Evolutionary conservation across 2,329 filamentous ascomycete species (phyloP).

Genomic region (Aciculosporium take): DNA sequence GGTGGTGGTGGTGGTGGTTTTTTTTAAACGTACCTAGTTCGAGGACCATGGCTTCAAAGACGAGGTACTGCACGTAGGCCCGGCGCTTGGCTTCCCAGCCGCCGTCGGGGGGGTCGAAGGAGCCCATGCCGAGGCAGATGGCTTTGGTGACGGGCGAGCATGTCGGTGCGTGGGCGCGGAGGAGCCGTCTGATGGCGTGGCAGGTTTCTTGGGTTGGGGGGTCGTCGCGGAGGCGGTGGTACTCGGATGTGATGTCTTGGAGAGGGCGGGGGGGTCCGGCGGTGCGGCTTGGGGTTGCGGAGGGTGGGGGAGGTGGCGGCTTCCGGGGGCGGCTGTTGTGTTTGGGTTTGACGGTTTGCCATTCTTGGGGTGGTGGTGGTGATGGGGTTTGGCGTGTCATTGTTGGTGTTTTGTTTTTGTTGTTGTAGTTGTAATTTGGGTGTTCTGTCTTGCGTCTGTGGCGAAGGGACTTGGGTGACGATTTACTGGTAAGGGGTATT

Average conservation of each 20-base stretch:
- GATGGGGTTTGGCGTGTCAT: background rate
- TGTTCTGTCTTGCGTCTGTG: too few species aligned
- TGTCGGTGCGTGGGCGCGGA: slow-evolving; percentile 13
- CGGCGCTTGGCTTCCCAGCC: slow-evolving; percentile 30
- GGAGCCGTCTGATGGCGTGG: slow-evolving; percentile 18
- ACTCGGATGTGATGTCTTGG: slow-evolving; percentile 17
- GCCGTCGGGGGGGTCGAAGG: slow-evolving; percentile 36
- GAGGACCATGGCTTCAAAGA: slow-evolving; percentile 34
- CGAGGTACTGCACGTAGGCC: slow-evolving; percentile 38
- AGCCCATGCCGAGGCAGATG: slow-evolving; percentile 40
- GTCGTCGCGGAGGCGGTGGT: slow-evolving; percentile 13
- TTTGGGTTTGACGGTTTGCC: slow-evolving; percentile 15
- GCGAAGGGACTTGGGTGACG: too few species aligned
- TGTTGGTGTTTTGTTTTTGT: too few species aligned
- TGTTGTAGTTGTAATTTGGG: too few species aligned
- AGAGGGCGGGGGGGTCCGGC: slow-evolving; percentile 9
- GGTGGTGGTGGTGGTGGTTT: too few species aligned
- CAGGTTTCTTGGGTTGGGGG: slow-evolving; percentile 17
- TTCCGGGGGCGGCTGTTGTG: slow-evolving; percentile 5
- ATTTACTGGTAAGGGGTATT: too few species aligned
- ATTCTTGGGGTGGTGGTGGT: slow-evolving; percentile 7
- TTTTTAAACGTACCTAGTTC: slow-evolving; percentile 22
- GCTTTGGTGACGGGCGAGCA: slow-evolving; percentile 24
- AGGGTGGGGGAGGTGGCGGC: slow-evolving; percentile 6
- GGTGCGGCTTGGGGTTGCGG: background rate